A percentile compares a stretch with the other conserved stretches of the same genome.
Evolutionary conservation across 805 yeast species (phyloP).

Genomic region (Scheffersomyces ergatensis): DNA sequence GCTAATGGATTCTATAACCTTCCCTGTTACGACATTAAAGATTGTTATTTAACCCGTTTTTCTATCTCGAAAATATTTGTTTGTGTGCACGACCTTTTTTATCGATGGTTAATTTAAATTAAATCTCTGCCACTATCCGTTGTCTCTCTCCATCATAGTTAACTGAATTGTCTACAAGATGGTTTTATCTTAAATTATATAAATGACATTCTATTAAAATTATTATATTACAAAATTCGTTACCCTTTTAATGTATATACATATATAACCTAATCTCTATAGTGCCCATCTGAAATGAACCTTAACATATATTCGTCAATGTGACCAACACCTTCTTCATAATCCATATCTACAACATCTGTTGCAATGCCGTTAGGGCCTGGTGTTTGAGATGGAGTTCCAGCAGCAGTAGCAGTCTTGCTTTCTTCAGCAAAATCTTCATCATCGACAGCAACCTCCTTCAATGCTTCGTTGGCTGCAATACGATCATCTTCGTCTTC

Average conservation of each 20-base stretch:
- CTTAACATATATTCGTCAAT: slow-evolving; percentile 96
- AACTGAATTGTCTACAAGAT: no score
- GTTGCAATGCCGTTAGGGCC: slow-evolving; percentile 27
- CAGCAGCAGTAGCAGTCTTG: slow-evolving; percentile 20
- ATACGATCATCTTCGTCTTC: slow-evolving; percentile 90
- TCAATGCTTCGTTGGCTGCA: slow-evolving; percentile 88
- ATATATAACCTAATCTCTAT: slow-evolving; percentile 15
- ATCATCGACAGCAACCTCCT: slow-evolving; percentile 77
- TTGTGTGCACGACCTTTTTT: neutral
- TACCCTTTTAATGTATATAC: no score
- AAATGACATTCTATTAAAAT: neutral
- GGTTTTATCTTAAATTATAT: no score
- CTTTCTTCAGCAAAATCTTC: slow-evolving; percentile 64
- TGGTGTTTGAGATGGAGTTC: slow-evolving; percentile 22
- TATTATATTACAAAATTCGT: neutral
- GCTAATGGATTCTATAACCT: no score
- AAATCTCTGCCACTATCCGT: no score
- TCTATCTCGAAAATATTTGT: neutral
- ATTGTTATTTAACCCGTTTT: neutral
- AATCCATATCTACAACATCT: slow-evolving; percentile 36
- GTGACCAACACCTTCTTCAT: slow-evolving; percentile 69
- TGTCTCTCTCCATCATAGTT: no score
- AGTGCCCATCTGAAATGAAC: slow-evolving; percentile 80
- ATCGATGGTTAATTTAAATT: no score
- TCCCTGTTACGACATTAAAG: no score